Conservation (phyloP, 192 early-diverging fungal genomes). For the Coemansia sp. region DNA sequence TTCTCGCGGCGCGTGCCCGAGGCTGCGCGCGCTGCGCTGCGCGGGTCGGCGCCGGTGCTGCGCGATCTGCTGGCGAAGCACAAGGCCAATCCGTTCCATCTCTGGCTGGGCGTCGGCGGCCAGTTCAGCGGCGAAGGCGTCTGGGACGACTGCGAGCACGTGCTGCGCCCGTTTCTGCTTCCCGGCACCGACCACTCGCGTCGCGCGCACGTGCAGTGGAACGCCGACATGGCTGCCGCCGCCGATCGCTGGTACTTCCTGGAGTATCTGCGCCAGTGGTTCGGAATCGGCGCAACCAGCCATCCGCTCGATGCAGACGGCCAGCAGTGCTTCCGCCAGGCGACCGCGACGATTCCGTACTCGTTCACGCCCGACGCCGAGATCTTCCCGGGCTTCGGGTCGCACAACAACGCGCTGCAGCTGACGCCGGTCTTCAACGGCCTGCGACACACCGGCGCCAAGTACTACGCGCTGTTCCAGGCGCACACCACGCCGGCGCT, state of each 20-base stretch:
- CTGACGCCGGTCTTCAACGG: conserved; percentile 65
- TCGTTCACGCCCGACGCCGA: conserved; percentile 81
- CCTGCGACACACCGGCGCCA: conserved; percentile 65
- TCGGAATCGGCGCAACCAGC: conserved; percentile 35
- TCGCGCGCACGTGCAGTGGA: conserved; percentile 57
- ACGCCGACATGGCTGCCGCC: conserved; percentile 58
- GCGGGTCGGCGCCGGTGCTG: conserved; percentile 47
- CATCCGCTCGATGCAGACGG: conserved; percentile 28
- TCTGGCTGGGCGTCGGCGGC: conserved; percentile 72
- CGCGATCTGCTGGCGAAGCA: conserved; percentile 64
- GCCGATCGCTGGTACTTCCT: conserved; percentile 70
- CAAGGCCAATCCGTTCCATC: conserved; percentile 64
- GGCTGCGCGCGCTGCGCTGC: conserved; percentile 24
- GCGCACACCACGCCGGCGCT: conserved; percentile 67
- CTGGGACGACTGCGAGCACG: conserved; percentile 59
- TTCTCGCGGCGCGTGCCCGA: conserved; percentile 36
- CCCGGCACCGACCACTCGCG: conserved; percentile 31
- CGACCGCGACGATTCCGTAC: conserved; percentile 71
- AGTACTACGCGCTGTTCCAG: conserved; percentile 86
- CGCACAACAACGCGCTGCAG: conserved; percentile 68
- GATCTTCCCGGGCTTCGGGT: conserved; percentile 76
- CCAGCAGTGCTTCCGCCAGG: conserved; percentile 60
- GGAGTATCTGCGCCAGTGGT: conserved; percentile 59
- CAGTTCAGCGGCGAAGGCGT: conserved; percentile 67
- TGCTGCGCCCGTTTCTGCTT: conserved; percentile 62